Percentiles rank a stretch among this genome's conserved stretches.
Conservation (phyloP, 2,329 filamentous ascomycete genomes). For the Zymoseptoria ardabiliae region DNA sequence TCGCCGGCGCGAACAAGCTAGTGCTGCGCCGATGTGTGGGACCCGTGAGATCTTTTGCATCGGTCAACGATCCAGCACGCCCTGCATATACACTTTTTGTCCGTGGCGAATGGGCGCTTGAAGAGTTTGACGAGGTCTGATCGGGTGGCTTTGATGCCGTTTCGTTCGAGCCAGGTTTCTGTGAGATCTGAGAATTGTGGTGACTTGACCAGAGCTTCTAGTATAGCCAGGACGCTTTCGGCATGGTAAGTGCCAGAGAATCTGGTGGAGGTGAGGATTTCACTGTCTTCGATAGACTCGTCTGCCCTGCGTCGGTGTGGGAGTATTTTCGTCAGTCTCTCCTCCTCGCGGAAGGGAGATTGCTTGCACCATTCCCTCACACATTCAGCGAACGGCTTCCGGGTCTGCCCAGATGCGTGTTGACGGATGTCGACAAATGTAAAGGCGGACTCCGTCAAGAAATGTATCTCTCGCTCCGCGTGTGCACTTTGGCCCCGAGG, state of each 20-base stretch:
- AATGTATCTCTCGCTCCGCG: not conserved
- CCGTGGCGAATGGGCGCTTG: not conserved
- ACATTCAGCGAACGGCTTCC: not conserved
- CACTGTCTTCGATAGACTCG: not conserved
- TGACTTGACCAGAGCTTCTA: not conserved
- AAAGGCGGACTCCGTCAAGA: not conserved
- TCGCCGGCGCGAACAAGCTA: not conserved
- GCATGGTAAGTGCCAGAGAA: not conserved
- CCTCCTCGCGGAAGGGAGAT: not conserved
- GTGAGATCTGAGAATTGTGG: not conserved
- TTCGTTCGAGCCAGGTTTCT: not conserved
- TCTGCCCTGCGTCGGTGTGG: not conserved
- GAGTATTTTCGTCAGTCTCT: not conserved
- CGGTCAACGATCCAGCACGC: not conserved
- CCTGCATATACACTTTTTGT: no score
- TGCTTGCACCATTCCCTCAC: not conserved
- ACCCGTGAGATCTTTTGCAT: not conserved
- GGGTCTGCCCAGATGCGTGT: not conserved
- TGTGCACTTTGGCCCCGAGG: not conserved
- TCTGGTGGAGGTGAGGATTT: not conserved
- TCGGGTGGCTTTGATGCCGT: not conserved
- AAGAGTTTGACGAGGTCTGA: not conserved
- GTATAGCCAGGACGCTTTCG: not conserved
- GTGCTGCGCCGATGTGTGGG: not conserved
- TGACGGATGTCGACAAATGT: not conserved